Evolutionary conservation across 768 basidiomycete genomes (phyloP).

Genomic region (Inosperma sp.): DNA sequence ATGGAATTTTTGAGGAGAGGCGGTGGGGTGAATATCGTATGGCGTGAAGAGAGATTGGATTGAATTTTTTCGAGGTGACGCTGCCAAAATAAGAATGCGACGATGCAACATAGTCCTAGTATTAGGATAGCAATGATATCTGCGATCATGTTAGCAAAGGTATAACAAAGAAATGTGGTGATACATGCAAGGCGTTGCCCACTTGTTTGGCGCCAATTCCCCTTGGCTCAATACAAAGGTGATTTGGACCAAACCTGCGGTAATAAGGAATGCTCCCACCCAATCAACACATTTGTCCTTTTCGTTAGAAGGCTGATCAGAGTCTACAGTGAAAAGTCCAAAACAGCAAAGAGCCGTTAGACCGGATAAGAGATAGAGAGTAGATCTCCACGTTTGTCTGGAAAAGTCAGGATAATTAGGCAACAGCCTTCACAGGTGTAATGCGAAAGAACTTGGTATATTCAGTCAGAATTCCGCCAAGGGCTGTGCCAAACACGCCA

Average conservation of each 20-base stretch:
- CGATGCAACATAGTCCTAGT: slow-evolving; percentile 53
- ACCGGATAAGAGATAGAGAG: slow-evolving; percentile 53
- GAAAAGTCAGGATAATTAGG: not conserved
- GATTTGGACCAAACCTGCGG: slow-evolving; percentile 73
- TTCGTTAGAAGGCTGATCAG: slow-evolving; percentile 45
- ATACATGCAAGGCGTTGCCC: slow-evolving; percentile 48
- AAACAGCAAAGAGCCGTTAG: slow-evolving; percentile 49
- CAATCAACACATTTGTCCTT: slow-evolving; percentile 50
- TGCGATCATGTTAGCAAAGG: slow-evolving; percentile 11
- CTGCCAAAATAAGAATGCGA: slow-evolving; percentile 63
- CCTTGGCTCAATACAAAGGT: slow-evolving; percentile 72
- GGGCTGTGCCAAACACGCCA: slow-evolving; percentile 58
- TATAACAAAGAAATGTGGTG: slow-evolving; percentile 9
- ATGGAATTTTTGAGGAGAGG: slow-evolving; percentile 62
- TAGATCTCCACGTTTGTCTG: slow-evolving; percentile 62
- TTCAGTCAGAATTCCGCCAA: slow-evolving; percentile 70
- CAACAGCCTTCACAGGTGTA: not conserved
- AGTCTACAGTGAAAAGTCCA: slow-evolving; percentile 53
- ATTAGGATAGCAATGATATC: slow-evolving; percentile 72
- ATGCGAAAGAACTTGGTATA: slow-evolving; percentile 33
- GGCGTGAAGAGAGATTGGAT: slow-evolving; percentile 16
- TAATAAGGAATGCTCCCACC: too few relatives aligned
- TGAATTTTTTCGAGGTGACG: slow-evolving; percentile 47
- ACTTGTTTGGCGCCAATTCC: slow-evolving; percentile 50
- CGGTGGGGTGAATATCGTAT: slow-evolving; percentile 39